Conservation (phyloP, 192 early-diverging fungal species). For the Gonapodya prolifera region DNA sequence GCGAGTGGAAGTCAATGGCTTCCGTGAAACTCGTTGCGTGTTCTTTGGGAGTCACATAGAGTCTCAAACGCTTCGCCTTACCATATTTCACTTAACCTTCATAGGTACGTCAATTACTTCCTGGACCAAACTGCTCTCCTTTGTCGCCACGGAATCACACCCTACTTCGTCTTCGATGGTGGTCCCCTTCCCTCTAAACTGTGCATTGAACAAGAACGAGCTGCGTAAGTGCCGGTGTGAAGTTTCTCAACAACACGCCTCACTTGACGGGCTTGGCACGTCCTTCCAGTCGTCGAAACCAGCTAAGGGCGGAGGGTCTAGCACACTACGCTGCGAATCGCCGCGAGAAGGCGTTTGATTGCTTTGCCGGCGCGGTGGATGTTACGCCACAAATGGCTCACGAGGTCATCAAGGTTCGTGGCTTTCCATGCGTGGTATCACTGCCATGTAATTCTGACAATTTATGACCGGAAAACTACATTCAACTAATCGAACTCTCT, state of each 20-base stretch:
- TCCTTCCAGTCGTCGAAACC: slow-evolving; percentile 36
- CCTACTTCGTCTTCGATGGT: slow-evolving; percentile 92
- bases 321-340: slow-evolving; percentile 39
- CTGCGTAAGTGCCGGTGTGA: slow-evolving; percentile 24
- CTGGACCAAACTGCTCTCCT: slow-evolving; percentile 66
- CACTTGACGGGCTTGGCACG: slow-evolving; percentile 2
- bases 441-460: no score
- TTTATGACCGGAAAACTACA: background rate
- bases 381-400: slow-evolving; percentile 77
- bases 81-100: background rate
- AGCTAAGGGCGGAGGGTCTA: slow-evolving; percentile 38
- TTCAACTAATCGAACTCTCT: slow-evolving; percentile 6
- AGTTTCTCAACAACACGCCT: background rate
- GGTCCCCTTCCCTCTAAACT: slow-evolving; percentile 74
- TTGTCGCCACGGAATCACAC: slow-evolving; percentile 51
- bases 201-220: slow-evolving; percentile 55
- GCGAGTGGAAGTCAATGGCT: no score
- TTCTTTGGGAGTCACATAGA: background rate
- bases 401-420: slow-evolving; percentile 52
- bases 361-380: slow-evolving; percentile 62
- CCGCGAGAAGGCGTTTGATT: slow-evolving; percentile 49
- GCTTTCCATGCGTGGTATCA: background rate
- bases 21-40: background rate
- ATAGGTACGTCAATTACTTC: slow-evolving; percentile 74
- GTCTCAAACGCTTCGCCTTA: background rate